phyloP scores from a whole-genome alignment of 371 early-diverging fungal species.

The Thermomucor indicae-seudaticae region DNA sequence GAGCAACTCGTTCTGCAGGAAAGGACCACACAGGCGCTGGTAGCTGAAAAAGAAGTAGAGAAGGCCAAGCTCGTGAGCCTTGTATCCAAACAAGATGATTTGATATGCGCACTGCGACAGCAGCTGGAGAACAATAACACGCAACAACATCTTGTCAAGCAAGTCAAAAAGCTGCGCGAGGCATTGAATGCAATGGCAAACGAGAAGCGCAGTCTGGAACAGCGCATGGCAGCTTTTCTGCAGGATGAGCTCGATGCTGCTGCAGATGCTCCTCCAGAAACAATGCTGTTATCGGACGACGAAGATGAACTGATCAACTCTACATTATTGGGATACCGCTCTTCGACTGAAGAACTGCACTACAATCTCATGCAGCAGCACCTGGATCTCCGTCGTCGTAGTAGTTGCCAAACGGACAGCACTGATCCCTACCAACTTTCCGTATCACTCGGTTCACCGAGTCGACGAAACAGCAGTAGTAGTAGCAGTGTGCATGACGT shows the following conservation, averaged over 20 bases:
- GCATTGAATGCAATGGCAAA: slow-evolving; percentile 6
- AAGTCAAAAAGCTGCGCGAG: not conserved
- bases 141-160: not conserved
- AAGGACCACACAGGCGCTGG: slow-evolving; percentile 5
- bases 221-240: slow-evolving; percentile 12
- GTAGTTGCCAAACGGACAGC: slow-evolving; percentile 4
- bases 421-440: slow-evolving; percentile 1
- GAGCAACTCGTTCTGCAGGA: slow-evolving; percentile 12
- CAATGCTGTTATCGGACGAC: not conserved
- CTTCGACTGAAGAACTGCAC: not conserved
- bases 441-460: not conserved
- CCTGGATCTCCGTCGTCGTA: slow-evolving; percentile 1
- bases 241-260: slow-evolving; percentile 9
- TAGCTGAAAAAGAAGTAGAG: slow-evolving; percentile 14
- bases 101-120: slow-evolving; percentile 17
- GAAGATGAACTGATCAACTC: slow-evolving; percentile 1
- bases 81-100: slow-evolving; percentile 22
- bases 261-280: too few species aligned
- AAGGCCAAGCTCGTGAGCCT: slow-evolving; percentile 13
- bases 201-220: slow-evolving; percentile 9
- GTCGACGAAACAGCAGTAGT: not conserved
- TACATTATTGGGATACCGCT: slow-evolving; percentile 1
- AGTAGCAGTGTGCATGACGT: not conserved
- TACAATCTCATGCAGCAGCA: not conserved
- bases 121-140: not conserved